Evolutionary conservation across 371 early-diverging fungal species (phyloP).

Genomic region (Aphelidium insulamus): DNA sequence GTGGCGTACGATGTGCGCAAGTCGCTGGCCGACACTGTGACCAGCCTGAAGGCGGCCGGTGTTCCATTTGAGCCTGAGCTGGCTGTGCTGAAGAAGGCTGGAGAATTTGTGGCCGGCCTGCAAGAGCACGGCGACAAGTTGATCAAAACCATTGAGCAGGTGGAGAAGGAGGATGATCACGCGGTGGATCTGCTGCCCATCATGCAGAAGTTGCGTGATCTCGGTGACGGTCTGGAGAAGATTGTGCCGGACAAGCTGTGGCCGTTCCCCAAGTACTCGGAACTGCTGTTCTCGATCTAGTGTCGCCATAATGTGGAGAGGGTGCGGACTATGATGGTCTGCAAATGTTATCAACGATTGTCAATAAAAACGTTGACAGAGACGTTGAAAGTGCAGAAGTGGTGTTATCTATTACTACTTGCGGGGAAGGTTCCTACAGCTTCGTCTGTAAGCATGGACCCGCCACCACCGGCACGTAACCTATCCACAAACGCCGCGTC

Average conservation of each 20-base stretch:
- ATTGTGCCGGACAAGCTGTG: slow-evolving; percentile 69
- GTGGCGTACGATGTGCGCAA: slow-evolving; percentile 71
- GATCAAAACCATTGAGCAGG: slow-evolving; percentile 32
- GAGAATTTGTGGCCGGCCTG: slow-evolving; percentile 31
- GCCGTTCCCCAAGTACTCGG: slow-evolving; percentile 90
- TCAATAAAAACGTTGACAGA: no score
- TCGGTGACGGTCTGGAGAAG: slow-evolving; percentile 55
- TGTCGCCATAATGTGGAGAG: no score
- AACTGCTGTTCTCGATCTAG: slow-evolving; percentile 62
- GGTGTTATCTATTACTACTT: no score
- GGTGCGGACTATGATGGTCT: no score
- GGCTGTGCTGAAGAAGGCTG: slow-evolving; percentile 34
- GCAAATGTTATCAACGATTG: no score
- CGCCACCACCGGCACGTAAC: no score
- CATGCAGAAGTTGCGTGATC: slow-evolving; percentile 44
- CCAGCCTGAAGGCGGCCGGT: slow-evolving; percentile 33
- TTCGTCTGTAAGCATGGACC: no score
- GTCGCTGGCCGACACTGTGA: slow-evolving; percentile 49
- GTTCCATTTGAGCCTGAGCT: slow-evolving; percentile 39
- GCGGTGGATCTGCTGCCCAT: slow-evolving; percentile 36
- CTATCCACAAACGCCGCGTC: no score
- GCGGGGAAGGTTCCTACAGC: no score
- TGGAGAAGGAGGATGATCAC: slow-evolving; percentile 27
- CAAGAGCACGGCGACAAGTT: slow-evolving; percentile 28
- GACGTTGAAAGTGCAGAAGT: no score